phyloP scores from a whole-genome alignment of 1,139 yeast genomes.

The Saccharomycopsis hybrid region DNA sequence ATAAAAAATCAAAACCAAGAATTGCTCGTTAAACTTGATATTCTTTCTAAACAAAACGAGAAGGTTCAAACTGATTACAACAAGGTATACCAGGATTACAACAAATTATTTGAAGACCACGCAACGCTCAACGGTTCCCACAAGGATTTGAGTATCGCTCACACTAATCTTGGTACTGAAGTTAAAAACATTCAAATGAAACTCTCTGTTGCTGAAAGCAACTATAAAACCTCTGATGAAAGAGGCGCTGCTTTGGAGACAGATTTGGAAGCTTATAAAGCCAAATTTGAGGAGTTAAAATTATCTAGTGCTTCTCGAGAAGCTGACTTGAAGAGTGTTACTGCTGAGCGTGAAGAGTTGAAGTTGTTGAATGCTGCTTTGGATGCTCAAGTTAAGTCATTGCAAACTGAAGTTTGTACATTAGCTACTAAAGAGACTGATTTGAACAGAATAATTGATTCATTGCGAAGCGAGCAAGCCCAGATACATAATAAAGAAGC shows the following conservation, averaged over 20 bases:
- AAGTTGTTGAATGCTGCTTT: background rate
- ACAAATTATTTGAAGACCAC: conserved; percentile 17
- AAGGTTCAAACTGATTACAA: conserved; percentile 16
- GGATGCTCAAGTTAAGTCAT: background rate
- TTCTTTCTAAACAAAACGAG: conserved; percentile 5
- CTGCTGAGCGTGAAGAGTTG: background rate
- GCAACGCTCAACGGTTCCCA: conserved; percentile 1
- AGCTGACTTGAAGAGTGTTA: background rate
- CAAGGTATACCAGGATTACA: conserved; percentile 17
- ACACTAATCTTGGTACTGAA: background rate
- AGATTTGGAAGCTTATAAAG: background rate
- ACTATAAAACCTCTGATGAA: background rate
- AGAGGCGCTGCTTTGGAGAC: background rate
- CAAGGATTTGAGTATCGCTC: conserved; percentile 3
- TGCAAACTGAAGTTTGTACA: background rate
- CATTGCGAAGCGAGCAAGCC: background rate
- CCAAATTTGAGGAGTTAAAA: background rate
- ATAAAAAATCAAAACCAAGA: conserved; percentile 1
- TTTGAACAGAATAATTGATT: background rate
- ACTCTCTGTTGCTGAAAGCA: background rate
- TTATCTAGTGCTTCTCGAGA: background rate
- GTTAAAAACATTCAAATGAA: background rate
- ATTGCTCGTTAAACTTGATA: background rate
- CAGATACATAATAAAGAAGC: background rate
- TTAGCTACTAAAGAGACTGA: background rate